These are phyloP conservation scores for Furcasterigmium sp. DNA, from an alignment of 2,329 filamentous ascomycete genomes.

Conservation along the genomic window DNA sequence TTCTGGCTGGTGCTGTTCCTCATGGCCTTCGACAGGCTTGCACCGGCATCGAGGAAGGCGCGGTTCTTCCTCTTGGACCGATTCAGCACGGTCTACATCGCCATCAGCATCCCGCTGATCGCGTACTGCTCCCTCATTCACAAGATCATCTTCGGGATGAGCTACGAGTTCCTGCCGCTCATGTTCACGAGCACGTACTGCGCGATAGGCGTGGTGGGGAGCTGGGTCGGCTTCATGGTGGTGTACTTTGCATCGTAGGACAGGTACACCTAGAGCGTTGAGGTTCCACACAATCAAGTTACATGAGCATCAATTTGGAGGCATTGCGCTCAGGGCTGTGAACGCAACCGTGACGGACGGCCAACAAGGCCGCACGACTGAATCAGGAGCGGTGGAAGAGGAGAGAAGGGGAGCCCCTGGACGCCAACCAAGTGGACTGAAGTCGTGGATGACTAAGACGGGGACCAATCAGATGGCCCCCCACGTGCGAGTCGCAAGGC, in stretches of 20 bases:
- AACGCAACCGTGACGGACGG: no score
- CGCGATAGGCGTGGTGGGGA: conserved; percentile 89
- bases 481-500: conserved; percentile 16
- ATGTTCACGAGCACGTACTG: conserved; percentile 98
- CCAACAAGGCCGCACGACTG: no score
- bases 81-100: conserved; percentile 85
- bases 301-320: no score
- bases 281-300: no score
- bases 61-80: conserved; percentile 87
- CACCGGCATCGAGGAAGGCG: conserved; percentile 73
- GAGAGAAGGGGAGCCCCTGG: no score
- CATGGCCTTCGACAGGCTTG: conserved; percentile 78
- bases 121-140: conserved; percentile 84
- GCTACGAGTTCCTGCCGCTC: conserved; percentile 83
- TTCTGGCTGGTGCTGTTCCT: conserved; percentile 87
- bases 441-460: conserved; percentile 1
- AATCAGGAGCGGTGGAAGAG: no score
- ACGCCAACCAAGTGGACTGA: conserved; percentile 5
- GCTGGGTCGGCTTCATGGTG: conserved; percentile 90
- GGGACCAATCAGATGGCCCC: neutral
- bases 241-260: conserved; percentile 65
- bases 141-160: conserved; percentile 73
- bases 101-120: conserved; percentile 82
- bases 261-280: conserved; percentile 3
- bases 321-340: no score